A percentile compares a stretch with the other conserved stretches of the same genome.
Evolutionary conservation across 2,329 filamentous ascomycete genomes (phyloP).

Genomic region (Botryotinia globosa): DNA sequence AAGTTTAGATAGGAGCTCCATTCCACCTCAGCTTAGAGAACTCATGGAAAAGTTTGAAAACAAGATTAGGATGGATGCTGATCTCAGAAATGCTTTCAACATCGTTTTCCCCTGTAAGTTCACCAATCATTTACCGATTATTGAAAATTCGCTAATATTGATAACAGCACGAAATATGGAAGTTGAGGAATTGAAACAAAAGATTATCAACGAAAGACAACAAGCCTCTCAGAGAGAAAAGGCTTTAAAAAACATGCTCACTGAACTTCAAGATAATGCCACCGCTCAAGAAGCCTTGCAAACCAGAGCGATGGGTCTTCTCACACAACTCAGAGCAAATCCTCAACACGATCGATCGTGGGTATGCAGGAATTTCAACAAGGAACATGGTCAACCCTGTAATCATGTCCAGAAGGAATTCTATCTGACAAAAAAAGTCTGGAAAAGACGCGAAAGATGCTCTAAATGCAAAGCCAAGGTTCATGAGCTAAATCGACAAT

Average conservation of each 20-base stretch:
- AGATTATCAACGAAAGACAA: background rate
- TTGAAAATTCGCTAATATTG: background rate
- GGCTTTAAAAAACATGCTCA: constrained; percentile 60
- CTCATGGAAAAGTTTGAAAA: constrained; percentile 13
- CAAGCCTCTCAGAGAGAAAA: constrained; percentile 22
- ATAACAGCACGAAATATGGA: constrained; percentile 6
- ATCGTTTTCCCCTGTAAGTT: constrained; percentile 14
- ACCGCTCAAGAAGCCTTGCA: constrained; percentile 7
- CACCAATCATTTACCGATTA: background rate
- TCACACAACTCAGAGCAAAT: background rate
- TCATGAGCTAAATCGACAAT: constrained; percentile 1
- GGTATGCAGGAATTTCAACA: background rate
- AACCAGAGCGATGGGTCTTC: constrained; percentile 8
- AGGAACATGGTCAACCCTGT: background rate
- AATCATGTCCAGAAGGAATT: constrained; percentile 13
- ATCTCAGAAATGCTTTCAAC: constrained; percentile 11
- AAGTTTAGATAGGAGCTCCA: background rate
- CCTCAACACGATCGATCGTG: background rate
- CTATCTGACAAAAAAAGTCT: background rate
- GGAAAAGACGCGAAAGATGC: constrained; percentile 16
- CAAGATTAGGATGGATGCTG: constrained; percentile 8
- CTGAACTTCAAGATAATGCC: background rate
- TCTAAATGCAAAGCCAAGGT: constrained; percentile 6
- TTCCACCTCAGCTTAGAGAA: constrained; percentile 12
- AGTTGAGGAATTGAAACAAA: constrained; percentile 12